A percentile compares a stretch with the other conserved stretches of the same genome.
phyloP scores from a whole-genome alignment of 768 basidiomycete genomes.

The Trametes villosa region DNA sequence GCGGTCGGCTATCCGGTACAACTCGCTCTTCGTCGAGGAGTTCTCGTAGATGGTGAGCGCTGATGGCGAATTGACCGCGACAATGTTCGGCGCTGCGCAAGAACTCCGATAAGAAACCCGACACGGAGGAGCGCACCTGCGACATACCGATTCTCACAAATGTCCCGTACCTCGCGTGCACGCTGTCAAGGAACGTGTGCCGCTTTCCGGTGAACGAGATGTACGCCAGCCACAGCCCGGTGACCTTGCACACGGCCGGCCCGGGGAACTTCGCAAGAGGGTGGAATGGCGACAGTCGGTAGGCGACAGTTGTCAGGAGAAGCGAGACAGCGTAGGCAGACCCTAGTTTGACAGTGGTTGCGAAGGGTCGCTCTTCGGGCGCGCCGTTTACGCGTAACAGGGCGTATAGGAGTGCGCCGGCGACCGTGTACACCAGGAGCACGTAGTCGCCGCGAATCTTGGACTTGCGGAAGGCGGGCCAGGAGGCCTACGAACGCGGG shows the following conservation, averaged over 20 bases:
- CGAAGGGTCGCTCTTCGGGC: background rate
- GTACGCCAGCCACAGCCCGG: conserved; percentile 34
- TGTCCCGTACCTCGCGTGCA: conserved; percentile 34
- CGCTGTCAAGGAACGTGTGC: conserved; percentile 31
- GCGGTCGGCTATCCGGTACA: background rate
- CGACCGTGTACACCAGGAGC: background rate
- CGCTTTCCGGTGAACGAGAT: conserved; percentile 31
- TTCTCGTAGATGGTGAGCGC: background rate
- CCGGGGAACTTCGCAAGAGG: conserved; percentile 44
- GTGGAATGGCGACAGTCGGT: conserved; percentile 43
- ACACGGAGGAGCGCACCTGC: no score
- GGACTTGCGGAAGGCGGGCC: background rate
- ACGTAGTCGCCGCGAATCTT: background rate
- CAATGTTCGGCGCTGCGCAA: conserved; percentile 36
- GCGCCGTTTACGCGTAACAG: background rate
- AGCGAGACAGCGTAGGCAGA: background rate
- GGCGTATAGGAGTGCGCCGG: background rate
- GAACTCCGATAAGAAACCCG: background rate
- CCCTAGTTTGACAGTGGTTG: background rate
- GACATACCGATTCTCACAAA: conserved; percentile 10
- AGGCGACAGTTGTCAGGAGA: conserved; percentile 30
- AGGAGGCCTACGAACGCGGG: background rate
- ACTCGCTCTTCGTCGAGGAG: background rate
- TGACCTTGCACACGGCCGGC: conserved; percentile 32
- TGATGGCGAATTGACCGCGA: background rate